Evolutionary conservation across 805 yeast species (phyloP), one percentile per base, ranked within the genome.

Genomic region (Saccharomycopsis sp.): DNA sequence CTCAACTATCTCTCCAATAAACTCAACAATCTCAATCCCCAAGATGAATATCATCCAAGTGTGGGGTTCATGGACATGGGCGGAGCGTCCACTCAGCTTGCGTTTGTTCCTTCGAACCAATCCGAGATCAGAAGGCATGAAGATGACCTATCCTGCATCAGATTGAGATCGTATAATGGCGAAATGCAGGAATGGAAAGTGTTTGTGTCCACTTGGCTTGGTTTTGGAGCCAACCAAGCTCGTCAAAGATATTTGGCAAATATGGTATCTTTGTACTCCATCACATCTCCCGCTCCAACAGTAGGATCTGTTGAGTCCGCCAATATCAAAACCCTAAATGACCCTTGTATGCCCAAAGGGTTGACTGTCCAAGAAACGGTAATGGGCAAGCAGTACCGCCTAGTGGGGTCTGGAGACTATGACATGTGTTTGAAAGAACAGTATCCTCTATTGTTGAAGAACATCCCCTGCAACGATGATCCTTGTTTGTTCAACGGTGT

Each of bases 11-110:
- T 92, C 42, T 71, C 80, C 60, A 80, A 83, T 1, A 73, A 73
- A 45, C 64, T 83, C 36, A 67, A 78, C 46, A 57, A 69, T 39
- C 40, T 34, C 26, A 72, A 68, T 50, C 67, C 67, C 27, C 50
- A 61, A 3, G 53, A 49, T 3, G 55, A 59, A 2, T 39, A 41
- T 5, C 81, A 72, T 51, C 60, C 60, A n/a, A 77, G 95, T 0
- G 79, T 72, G 49, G 98, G 98, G 4, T 89, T 92, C 52, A 81
- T 92, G 89, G 98, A 92, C 59, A 92, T 92, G 98, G 98, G 98
- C 12, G 98, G 98, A 10, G 98, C 98, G 0, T 86, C 96, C 2
- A 86, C 96, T 0, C 98, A 92, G 56, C 74, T 92, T 17, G 95
- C 97, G 6, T 92, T 88, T 68, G 87, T 83, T 6, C 96, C 96